Conservation (phyloP, 2,329 filamentous ascomycete species). For the Beauveria brongniartii region DNA sequence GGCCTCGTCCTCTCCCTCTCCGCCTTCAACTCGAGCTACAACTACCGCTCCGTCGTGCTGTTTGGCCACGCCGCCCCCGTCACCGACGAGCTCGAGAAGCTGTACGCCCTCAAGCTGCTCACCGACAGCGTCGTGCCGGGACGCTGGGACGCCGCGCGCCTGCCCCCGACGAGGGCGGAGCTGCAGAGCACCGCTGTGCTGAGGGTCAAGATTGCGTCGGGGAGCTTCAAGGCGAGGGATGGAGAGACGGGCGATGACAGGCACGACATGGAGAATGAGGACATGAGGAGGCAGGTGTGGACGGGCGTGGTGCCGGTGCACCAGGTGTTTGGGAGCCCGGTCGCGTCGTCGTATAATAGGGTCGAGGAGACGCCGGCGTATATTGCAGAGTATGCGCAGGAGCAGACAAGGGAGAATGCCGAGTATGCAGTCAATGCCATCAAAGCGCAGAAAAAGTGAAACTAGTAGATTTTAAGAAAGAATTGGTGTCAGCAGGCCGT, state of each 20-base stretch:
- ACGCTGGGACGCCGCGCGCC: slow-evolving; percentile 61
- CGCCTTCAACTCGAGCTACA: slow-evolving; percentile 74
- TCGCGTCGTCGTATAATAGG: slow-evolving; percentile 51
- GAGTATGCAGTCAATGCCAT: slow-evolving; percentile 22
- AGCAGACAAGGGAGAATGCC: not conserved
- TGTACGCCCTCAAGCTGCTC: slow-evolving; percentile 71
- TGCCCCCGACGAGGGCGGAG: slow-evolving; percentile 65
- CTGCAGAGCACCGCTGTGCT: slow-evolving; percentile 68
- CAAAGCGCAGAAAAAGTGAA: slow-evolving; percentile 20
- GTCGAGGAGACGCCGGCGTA: slow-evolving; percentile 52
- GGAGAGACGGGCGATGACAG: slow-evolving; percentile 53
- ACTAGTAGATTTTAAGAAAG: not conserved
- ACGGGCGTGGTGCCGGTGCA: slow-evolving; percentile 56
- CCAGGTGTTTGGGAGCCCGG: slow-evolving; percentile 53
- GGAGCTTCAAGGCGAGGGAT: slow-evolving; percentile 66
- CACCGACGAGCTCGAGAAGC: slow-evolving; percentile 58
- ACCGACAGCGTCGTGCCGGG: slow-evolving; percentile 64
- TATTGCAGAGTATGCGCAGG: slow-evolving; percentile 30
- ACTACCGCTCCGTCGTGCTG: slow-evolving; percentile 74
- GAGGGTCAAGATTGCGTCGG: slow-evolving; percentile 58
- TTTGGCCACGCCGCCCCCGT: slow-evolving; percentile 68
- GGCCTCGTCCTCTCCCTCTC: slow-evolving; percentile 73
- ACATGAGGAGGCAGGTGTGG: slow-evolving; percentile 38
- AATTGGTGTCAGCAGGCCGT: not conserved
- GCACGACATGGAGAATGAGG: slow-evolving; percentile 37